These are phyloP conservation scores for Tieghemostelium lacteum DNA, from an alignment of 78 protist species.

Conservation along the genomic window DNA sequence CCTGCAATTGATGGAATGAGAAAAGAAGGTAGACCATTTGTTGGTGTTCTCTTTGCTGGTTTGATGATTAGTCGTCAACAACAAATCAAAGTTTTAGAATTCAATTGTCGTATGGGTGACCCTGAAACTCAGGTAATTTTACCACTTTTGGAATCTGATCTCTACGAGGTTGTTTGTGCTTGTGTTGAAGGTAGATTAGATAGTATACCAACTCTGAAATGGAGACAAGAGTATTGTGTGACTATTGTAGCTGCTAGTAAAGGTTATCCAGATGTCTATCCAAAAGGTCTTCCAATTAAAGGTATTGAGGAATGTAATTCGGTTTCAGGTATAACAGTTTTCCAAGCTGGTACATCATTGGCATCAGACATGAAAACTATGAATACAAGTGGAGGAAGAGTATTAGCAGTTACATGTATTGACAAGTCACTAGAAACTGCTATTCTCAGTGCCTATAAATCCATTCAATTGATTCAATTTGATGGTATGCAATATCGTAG, in stretches of 20 bases:
- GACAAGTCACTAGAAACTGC: slow-evolving; percentile 52
- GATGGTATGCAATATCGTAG: slow-evolving; percentile 79
- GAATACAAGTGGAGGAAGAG: slow-evolving; percentile 91
- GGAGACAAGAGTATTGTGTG: slow-evolving; percentile 61
- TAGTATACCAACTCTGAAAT: slow-evolving; percentile 39
- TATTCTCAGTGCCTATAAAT: slow-evolving; percentile 52
- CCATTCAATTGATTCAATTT: slow-evolving; percentile 33
- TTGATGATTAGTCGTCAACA: slow-evolving; percentile 75
- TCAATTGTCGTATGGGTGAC: slow-evolving; percentile 94
- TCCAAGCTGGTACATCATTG: slow-evolving; percentile 90
- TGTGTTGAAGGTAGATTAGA: slow-evolving; percentile 78
- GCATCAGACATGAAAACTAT: background rate
- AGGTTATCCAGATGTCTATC: slow-evolving; percentile 88
- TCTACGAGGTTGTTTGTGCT: slow-evolving; percentile 72
- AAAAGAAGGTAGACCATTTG: slow-evolving; percentile 86
- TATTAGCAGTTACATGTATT: slow-evolving; percentile 59
- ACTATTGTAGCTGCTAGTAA: slow-evolving; percentile 87
- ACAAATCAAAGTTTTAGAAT: slow-evolving; percentile 80
- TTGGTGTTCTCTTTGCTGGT: slow-evolving; percentile 91
- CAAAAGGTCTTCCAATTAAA: slow-evolving; percentile 75
- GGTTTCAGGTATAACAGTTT: slow-evolving; percentile 17
- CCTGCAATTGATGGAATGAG: slow-evolving; percentile 91
- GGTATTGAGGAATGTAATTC: slow-evolving; percentile 9
- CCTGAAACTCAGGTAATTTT: slow-evolving; percentile 93
- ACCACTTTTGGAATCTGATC: slow-evolving; percentile 74